These are phyloP conservation scores for Penicillium sp. DNA, from an alignment of 2,329 filamentous ascomycete species.

Conservation along the genomic window DNA sequence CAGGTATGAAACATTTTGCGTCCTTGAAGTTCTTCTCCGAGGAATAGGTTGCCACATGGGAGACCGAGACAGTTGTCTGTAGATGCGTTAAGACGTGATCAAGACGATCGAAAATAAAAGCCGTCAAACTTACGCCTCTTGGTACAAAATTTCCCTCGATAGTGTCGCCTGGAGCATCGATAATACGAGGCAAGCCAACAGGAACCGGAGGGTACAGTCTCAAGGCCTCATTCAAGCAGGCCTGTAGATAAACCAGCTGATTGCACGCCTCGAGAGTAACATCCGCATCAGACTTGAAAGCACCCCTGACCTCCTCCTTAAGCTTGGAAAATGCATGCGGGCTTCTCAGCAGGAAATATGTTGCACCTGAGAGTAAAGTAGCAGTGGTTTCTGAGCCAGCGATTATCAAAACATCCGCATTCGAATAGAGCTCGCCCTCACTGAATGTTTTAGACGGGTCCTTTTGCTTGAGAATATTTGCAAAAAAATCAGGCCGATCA, in stretches of 20 bases:
- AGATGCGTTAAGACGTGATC: neutral
- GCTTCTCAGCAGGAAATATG: slow-evolving; percentile 43
- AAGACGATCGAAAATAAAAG: neutral
- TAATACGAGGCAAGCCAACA: neutral
- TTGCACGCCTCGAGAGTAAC: slow-evolving; percentile 35
- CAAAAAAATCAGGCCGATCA: slow-evolving; percentile 9
- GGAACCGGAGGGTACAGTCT: slow-evolving; percentile 42
- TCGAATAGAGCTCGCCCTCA: slow-evolving; percentile 31
- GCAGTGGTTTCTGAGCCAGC: slow-evolving; percentile 51
- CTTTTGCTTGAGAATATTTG: slow-evolving; percentile 12
- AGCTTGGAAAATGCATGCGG: slow-evolving; percentile 36
- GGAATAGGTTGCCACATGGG: slow-evolving; percentile 4
- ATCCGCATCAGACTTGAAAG: slow-evolving; percentile 17
- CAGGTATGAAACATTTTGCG: slow-evolving; percentile 21
- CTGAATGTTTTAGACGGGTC: slow-evolving; percentile 16
- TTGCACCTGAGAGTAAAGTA: slow-evolving; percentile 44
- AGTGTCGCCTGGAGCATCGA: slow-evolving; percentile 12
- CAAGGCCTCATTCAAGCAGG: slow-evolving; percentile 47
- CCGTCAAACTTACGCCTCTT: slow-evolving; percentile 12
- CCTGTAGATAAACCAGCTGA: slow-evolving; percentile 41
- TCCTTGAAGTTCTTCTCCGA: slow-evolving; percentile 8
- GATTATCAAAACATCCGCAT: slow-evolving; percentile 12
- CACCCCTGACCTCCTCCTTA: slow-evolving; percentile 39
- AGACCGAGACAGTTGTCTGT: slow-evolving; percentile 1
- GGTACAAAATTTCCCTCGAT: slow-evolving; percentile 24